A percentile compares a stretch with the other conserved stretches of the same genome.
These are phyloP conservation scores for Pistacia integerrima DNA, from an alignment of 345 rosid genomes.

Conservation along the genomic window DNA sequence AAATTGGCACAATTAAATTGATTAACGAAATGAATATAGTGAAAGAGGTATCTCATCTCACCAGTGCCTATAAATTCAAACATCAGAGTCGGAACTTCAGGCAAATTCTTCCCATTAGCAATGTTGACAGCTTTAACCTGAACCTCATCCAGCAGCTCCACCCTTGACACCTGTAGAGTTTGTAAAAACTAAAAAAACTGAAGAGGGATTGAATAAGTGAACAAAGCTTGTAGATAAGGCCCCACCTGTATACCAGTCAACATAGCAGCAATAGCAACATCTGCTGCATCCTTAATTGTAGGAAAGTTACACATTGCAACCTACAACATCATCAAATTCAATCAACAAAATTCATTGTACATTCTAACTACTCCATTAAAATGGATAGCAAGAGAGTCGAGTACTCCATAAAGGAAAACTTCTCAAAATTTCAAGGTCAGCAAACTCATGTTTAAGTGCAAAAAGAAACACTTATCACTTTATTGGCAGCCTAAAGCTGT, in stretches of 20 bases:
- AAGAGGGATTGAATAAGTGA: slow-evolving; percentile 18
- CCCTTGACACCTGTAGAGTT: slow-evolving; percentile 69
- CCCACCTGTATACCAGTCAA: slow-evolving; percentile 82
- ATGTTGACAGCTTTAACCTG: slow-evolving; percentile 79
- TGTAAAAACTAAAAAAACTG: slow-evolving; percentile 15
- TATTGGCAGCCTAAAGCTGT: too few species aligned
- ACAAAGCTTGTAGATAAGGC: slow-evolving; percentile 20
- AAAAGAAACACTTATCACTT: too few species aligned
- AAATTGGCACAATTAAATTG: not conserved
- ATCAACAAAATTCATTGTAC: not conserved
- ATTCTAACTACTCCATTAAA: not conserved
- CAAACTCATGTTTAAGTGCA: too few species aligned
- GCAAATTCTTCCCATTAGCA: slow-evolving; percentile 82
- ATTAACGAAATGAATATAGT: not conserved
- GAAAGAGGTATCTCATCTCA: slow-evolving; percentile 24
- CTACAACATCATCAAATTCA: slow-evolving; percentile 41
- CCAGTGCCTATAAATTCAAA: slow-evolving; percentile 94
- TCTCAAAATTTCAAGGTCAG: too few species aligned
- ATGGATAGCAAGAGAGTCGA: not conserved
- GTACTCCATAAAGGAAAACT: too few species aligned
- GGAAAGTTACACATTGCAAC: slow-evolving; percentile 96
- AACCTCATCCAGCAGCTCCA: slow-evolving; percentile 90
- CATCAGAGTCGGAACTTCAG: slow-evolving; percentile 87
- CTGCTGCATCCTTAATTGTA: slow-evolving; percentile 92
- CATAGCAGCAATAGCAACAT: slow-evolving; percentile 92